Conservation (phyloP, 805 yeast genomes). For the Yamadazyma endophytica region DNA sequence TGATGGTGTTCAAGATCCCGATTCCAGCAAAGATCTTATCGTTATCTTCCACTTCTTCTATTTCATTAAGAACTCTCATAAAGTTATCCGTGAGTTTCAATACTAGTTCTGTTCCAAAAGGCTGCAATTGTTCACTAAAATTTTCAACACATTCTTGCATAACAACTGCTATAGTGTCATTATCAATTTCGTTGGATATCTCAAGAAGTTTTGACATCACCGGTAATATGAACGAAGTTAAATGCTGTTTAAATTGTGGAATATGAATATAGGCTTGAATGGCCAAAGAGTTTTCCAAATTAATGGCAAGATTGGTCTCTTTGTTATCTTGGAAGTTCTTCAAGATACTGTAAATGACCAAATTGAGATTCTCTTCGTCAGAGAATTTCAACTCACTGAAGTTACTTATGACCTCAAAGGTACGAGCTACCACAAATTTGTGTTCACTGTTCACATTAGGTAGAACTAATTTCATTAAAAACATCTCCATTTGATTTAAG, state of each 20-base stretch:
- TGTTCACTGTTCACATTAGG: constrained; percentile 64
- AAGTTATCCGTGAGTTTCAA: constrained; percentile 68
- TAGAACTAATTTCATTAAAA: constrained; percentile 58
- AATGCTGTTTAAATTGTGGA: constrained; percentile 62
- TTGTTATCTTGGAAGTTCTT: constrained; percentile 18
- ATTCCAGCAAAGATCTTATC: constrained; percentile 81
- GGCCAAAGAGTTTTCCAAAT: constrained; percentile 80
- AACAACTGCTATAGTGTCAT: constrained; percentile 81
- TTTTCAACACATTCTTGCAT: constrained; percentile 94
- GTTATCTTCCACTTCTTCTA: constrained; percentile 37
- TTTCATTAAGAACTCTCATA: constrained; percentile 27
- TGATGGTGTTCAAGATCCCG: constrained; percentile 77
- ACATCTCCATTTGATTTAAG: constrained; percentile 60
- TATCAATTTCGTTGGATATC: constrained; percentile 76
- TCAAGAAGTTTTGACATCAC: constrained; percentile 76
- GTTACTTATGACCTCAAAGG: constrained; percentile 61
- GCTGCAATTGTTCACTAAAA: constrained; percentile 80
- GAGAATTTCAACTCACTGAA: constrained; percentile 59
- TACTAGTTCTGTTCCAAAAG: constrained; percentile 64
- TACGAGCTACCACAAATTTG: constrained; percentile 72
- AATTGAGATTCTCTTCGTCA: constrained; percentile 16
- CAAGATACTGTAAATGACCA: constrained; percentile 32
- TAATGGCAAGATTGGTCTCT: constrained; percentile 57
- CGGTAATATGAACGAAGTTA: constrained; percentile 67
- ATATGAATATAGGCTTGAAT: constrained; percentile 71